Percentiles rank a stretch among this genome's conserved stretches.
These are phyloP conservation scores for Volvox reticuliferus DNA, from an alignment of 139 green algal genomes.

Conservation along the genomic window DNA sequence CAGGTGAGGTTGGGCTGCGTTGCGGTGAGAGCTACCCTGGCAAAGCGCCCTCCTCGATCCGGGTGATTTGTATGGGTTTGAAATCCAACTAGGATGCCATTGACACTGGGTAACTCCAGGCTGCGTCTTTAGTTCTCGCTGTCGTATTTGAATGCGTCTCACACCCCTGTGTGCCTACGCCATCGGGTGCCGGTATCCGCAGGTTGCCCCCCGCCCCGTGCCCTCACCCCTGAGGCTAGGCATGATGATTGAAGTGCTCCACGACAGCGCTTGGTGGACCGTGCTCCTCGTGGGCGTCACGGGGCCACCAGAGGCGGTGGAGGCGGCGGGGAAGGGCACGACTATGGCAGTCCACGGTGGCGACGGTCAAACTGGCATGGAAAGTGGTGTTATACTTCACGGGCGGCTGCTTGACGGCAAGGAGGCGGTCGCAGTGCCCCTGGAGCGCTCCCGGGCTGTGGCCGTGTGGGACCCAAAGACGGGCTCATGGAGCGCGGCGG, in stretches of 20 bases:
- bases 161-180: too few relatives aligned
- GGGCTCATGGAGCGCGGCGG: background rate
- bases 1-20: background rate
- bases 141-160: too few relatives aligned
- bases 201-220: conserved; percentile 1
- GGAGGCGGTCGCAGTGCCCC: background rate
- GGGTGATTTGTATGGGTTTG: too few relatives aligned
- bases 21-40: too few relatives aligned
- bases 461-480: background rate
- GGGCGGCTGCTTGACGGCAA: background rate
- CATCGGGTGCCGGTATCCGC: background rate
- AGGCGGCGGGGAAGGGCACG: background rate
- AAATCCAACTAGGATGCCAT: too few relatives aligned
- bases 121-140: too few relatives aligned
- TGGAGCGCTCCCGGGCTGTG: background rate
- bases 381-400: background rate
- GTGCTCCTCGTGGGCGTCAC: background rate
- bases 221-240: conserved; percentile 24
- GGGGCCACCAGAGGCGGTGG: background rate
- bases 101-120: too few relatives aligned
- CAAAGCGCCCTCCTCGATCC: too few relatives aligned
- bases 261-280: conserved; percentile 31
- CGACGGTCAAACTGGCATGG: background rate
- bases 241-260: background rate
- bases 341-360: background rate